Percentiles rank a stretch among this genome's conserved stretches.
These are phyloP conservation scores for Colletotrichum liaoningense DNA, from an alignment of 2,329 filamentous ascomycete genomes.

Conservation along the genomic window DNA sequence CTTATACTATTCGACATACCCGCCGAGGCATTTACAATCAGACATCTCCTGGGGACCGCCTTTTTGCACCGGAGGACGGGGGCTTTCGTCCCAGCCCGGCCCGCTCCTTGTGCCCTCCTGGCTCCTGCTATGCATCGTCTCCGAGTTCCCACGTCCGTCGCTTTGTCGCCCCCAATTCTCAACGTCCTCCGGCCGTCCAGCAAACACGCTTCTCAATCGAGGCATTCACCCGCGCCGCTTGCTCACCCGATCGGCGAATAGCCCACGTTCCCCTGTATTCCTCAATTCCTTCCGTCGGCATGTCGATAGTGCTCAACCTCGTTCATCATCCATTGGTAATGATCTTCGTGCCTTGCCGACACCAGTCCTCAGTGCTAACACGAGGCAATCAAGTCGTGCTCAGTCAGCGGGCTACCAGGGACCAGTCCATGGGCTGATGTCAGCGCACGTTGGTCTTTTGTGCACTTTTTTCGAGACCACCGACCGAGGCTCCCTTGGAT, in stretches of 20 bases:
- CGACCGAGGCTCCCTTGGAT: neutral
- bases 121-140: neutral
- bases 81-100: constrained; percentile 5
- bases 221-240: constrained; percentile 20
- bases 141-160: constrained; percentile 1
- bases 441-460: neutral
- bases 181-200: neutral
- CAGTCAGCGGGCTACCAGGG: neutral
- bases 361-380: neutral
- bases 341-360: neutral
- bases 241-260: constrained; percentile 4
- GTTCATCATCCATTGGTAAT: neutral
- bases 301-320: neutral
- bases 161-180: neutral
- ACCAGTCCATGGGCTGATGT: neutral
- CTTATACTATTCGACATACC: neutral
- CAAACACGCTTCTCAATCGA: constrained; percentile 18
- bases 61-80: neutral
- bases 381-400: neutral
- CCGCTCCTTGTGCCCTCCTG: neutral
- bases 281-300: constrained; percentile 2
- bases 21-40: neutral
- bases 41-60: neutral
- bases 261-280: neutral
- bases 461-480: neutral